phyloP scores from a whole-genome alignment of 2,329 filamentous ascomycete species.

The Colletotrichum euphorbiae region DNA sequence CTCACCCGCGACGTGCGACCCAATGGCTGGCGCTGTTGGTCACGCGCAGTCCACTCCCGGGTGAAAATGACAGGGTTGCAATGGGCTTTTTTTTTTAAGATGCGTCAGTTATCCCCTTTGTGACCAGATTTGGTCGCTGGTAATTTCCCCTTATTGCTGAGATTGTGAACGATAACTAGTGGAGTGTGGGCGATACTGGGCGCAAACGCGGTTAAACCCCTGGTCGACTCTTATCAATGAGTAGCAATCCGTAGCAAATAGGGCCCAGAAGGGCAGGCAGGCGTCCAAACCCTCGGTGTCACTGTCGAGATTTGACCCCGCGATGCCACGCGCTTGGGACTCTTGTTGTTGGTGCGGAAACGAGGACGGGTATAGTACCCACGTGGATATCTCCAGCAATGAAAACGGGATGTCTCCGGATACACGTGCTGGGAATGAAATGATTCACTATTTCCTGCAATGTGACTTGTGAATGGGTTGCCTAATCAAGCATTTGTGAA shows the following conservation, averaged over 20 bases:
- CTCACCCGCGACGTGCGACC: neutral
- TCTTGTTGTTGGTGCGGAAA: too few relatives aligned
- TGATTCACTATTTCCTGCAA: too few relatives aligned
- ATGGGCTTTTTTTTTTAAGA: neutral
- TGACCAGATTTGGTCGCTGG: neutral
- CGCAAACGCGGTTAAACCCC: too few relatives aligned
- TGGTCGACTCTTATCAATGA: too few relatives aligned
- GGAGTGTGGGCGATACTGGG: neutral
- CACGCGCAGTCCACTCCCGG: neutral
- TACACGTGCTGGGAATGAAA: neutral
- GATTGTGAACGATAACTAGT: neutral
- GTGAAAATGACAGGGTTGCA: neutral
- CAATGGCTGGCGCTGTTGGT: neutral
- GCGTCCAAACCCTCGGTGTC: too few relatives aligned
- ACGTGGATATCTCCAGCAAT: neutral
- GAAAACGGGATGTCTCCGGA: neutral
- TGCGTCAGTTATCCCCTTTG: constrained; percentile 1
- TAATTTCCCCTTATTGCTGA: neutral
- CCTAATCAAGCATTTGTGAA: too few relatives aligned
- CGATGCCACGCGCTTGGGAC: too few relatives aligned
- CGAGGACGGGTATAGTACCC: too few relatives aligned
- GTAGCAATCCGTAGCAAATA: too few relatives aligned
- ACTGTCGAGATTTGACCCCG: too few relatives aligned
- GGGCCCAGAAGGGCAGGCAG: too few relatives aligned
- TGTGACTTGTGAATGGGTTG: too few relatives aligned